Percentiles rank a stretch among this genome's conserved stretches.
These are phyloP conservation scores for Tubosaeta sp. DNA, from an alignment of 768 basidiomycete genomes.

Conservation along the genomic window DNA sequence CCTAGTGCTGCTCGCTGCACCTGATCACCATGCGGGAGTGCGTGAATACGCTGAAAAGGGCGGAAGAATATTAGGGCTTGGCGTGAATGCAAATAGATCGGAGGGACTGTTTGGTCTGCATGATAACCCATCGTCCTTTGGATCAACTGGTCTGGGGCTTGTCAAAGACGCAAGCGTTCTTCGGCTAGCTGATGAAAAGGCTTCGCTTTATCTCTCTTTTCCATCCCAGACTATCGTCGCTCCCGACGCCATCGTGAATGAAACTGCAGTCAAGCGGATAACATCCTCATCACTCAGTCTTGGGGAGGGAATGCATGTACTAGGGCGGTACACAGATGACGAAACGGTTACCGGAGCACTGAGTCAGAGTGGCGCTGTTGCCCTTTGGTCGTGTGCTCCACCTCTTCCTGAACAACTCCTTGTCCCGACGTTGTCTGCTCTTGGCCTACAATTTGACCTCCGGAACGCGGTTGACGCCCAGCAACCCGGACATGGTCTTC, in stretches of 20 bases:
- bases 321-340: slow-evolving; percentile 19
- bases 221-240: slow-evolving; percentile 13
- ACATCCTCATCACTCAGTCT: slow-evolving; percentile 19
- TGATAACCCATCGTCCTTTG: slow-evolving; percentile 36
- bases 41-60: slow-evolving; percentile 60
- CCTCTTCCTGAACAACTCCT: slow-evolving; percentile 24
- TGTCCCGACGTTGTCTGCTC: slow-evolving; percentile 19
- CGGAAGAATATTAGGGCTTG: slow-evolving; percentile 67
- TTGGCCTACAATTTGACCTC: slow-evolving; percentile 20
- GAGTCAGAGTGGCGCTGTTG: slow-evolving; percentile 21
- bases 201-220: slow-evolving; percentile 25
- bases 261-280: slow-evolving; percentile 7
- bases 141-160: slow-evolving; percentile 35
- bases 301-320: slow-evolving; percentile 6
- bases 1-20: slow-evolving; percentile 70
- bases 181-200: slow-evolving; percentile 23
- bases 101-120: slow-evolving; percentile 33
- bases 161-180: slow-evolving; percentile 22
- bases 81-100: slow-evolving; percentile 55
- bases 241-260: slow-evolving; percentile 7
- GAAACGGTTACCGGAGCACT: slow-evolving; percentile 22
- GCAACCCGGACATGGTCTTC: slow-evolving; percentile 1
- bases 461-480: neutral
- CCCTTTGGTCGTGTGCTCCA: slow-evolving; percentile 29
- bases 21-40: slow-evolving; percentile 41